Evolutionary conservation across 768 basidiomycete genomes (phyloP).

Genomic region (Suillus subaureus): DNA sequence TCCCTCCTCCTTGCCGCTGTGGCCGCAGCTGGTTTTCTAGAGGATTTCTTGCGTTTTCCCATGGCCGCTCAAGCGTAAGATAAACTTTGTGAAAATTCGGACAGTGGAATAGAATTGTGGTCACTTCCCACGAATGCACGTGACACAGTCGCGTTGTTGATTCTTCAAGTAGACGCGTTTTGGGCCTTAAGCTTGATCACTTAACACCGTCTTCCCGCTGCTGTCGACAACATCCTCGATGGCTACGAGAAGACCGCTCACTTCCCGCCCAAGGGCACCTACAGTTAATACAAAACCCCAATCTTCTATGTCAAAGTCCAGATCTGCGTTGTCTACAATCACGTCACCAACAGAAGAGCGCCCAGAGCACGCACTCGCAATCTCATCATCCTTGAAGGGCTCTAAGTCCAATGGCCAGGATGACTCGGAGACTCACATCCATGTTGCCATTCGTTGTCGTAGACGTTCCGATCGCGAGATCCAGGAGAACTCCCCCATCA

Average conservation of each 20-base stretch:
- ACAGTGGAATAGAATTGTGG: background rate
- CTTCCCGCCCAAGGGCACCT: slow-evolving; percentile 45
- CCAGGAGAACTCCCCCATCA: slow-evolving; percentile 83
- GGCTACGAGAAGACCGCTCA: slow-evolving; percentile 63
- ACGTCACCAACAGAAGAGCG: slow-evolving; percentile 24
- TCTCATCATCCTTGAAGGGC: slow-evolving; percentile 25
- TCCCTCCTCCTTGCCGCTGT: slow-evolving; percentile 65
- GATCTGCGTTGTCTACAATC: slow-evolving; percentile 32
- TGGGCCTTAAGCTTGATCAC: background rate
- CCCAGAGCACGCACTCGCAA: slow-evolving; percentile 23
- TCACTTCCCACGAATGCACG: slow-evolving; percentile 26
- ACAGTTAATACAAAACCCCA: slow-evolving; percentile 47
- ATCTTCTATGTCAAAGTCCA: slow-evolving; percentile 49
- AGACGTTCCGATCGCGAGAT: slow-evolving; percentile 85
- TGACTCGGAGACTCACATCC: slow-evolving; percentile 82
- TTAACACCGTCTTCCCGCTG: background rate
- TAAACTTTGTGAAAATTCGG: background rate
- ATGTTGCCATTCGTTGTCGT: slow-evolving; percentile 90
- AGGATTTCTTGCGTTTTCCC: slow-evolving; percentile 92
- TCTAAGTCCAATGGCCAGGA: slow-evolving; percentile 31
- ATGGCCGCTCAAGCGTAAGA: slow-evolving; percentile 40
- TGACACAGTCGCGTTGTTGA: slow-evolving; percentile 36
- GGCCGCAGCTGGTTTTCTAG: slow-evolving; percentile 73
- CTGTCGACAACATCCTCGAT: slow-evolving; percentile 37
- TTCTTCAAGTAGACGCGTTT: slow-evolving; percentile 33